Evolutionary conservation across 2,329 filamentous ascomycete genomes (phyloP), one percentile per base, ranked within the genome.

Genomic region (Aureobasidium namibiae): DNA sequence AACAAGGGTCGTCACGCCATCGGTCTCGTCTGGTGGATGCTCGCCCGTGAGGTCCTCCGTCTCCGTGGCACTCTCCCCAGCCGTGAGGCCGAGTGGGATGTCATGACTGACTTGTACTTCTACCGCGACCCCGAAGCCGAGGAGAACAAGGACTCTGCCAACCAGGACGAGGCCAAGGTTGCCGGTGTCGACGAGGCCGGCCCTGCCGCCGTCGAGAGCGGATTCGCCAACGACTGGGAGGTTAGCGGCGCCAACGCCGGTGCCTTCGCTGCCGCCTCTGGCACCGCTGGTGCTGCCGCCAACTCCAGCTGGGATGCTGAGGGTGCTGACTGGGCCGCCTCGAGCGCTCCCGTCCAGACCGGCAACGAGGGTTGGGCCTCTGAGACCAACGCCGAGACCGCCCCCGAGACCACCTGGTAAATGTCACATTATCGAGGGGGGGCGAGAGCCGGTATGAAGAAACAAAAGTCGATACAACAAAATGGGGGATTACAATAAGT

Each of bases 1-100:
- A 99, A 99, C 90, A 99, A 99, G 89, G 92, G 92, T 84, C 92
- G 94, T 77, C 92, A 97, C 82, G 87, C 95, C 77, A 99, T 99
- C 73, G 94, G 94, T 83, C 85, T 94, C 72, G 78, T 99, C 82
- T 99, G 94, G 94, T 99, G 94, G 94, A 88, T 99, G 87, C 86
- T 99, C 70, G 92, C 94, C 77, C 94, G 94, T 85, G 94, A 99
- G 86, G 92, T 99, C 76, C 92, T 99, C 78, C 91, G 95, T 76
- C 91, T 99, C 74, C 91, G 94, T 72, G 94, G 95, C 71, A 97
- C 92, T 74, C 90, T 99, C 75, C 88, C 90, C 76, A 90, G 84
- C 84, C 91, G 94, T 77, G 94, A 99, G 81, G 87, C 88, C 64
- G 89, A 95, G 77, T 99, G 94, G 94, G 94, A 99, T 76, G 88